phyloP scores from a whole-genome alignment of 2,329 filamentous ascomycete species.

The Aspergillus sp. region DNA sequence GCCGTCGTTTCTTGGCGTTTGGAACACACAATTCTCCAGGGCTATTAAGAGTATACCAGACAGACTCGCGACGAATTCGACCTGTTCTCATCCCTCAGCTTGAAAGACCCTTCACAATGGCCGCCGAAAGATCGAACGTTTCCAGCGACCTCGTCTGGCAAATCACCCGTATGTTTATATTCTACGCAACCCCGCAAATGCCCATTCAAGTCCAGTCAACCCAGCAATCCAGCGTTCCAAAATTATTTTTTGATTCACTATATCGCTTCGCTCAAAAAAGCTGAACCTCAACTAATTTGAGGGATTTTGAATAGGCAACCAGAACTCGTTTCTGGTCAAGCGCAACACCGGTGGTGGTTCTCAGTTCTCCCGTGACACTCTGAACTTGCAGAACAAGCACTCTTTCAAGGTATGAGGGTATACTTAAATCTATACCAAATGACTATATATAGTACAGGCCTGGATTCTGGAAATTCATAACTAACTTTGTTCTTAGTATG shows the following conservation, averaged over 20 bases:
- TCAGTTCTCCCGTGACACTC: conserved; percentile 88
- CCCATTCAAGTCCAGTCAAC: background rate
- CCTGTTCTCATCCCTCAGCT: conserved; percentile 18
- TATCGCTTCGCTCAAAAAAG: no score
- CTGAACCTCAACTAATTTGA: conserved; percentile 9
- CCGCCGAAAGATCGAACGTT: conserved; percentile 62
- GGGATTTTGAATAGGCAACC: conserved; percentile 57
- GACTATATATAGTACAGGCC: background rate
- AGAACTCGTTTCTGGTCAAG: conserved; percentile 92
- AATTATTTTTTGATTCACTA: no score
- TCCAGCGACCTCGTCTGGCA: conserved; percentile 93
- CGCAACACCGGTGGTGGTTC: conserved; percentile 72
- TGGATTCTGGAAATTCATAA: conserved; percentile 1
- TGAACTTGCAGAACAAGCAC: conserved; percentile 91
- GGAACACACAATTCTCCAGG: conserved; percentile 19
- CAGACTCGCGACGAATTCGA: conserved; percentile 17
- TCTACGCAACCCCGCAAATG: conserved; percentile 7
- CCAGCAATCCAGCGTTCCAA: background rate
- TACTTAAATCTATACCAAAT: background rate
- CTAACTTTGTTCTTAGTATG: conserved; percentile 56
- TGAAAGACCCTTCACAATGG: conserved; percentile 31
- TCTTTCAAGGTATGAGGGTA: conserved; percentile 67
- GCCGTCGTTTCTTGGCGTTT: conserved; percentile 21
- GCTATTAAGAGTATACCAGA: conserved; percentile 10
- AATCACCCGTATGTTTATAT: conserved; percentile 72